These are phyloP conservation scores for Fusarium sulawesiense DNA, from an alignment of 2,329 filamentous ascomycete genomes.

Conservation along the genomic window DNA sequence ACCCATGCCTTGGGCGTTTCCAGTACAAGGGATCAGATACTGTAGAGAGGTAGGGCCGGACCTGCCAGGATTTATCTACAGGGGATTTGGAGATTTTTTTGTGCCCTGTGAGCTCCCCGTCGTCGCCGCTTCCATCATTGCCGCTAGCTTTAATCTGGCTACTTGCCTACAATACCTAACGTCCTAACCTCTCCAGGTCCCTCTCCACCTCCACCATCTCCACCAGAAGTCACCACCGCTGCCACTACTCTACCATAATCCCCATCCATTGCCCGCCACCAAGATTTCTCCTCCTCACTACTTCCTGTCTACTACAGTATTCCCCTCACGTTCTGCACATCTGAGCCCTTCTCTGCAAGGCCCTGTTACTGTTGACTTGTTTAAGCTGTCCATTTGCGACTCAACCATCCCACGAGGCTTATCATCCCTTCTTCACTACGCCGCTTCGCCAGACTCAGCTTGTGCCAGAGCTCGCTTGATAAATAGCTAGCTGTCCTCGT, in stretches of 20 bases:
- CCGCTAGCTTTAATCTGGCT: conserved; percentile 38
- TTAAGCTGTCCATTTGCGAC: conserved; percentile 9
- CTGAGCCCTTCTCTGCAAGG: conserved; percentile 26
- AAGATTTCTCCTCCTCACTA: conserved; percentile 42
- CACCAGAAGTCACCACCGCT: conserved; percentile 43
- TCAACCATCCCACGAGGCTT: conserved; percentile 19
- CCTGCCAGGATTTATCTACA: conserved; percentile 23
- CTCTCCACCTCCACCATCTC: conserved; percentile 43
- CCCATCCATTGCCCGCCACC: conserved; percentile 36
- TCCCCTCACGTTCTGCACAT: conserved; percentile 22
- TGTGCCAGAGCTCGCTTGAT: conserved; percentile 45
- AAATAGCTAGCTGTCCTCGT: conserved; percentile 39
- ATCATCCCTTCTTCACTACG: conserved; percentile 22
- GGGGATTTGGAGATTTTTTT: conserved; percentile 12
- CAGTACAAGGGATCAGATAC: conserved; percentile 23
- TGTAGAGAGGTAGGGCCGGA: not conserved
- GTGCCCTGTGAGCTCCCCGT: conserved; percentile 18
- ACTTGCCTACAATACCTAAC: conserved; percentile 9
- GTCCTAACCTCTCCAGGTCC: conserved; percentile 31
- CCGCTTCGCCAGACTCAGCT: conserved; percentile 33
- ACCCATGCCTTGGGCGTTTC: conserved; percentile 12
- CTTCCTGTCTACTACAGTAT: conserved; percentile 16
- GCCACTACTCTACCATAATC: conserved; percentile 41
- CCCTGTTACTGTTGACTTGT: conserved; percentile 22
- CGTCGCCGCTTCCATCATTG: conserved; percentile 44